A percentile compares a stretch with the other conserved stretches of the same genome.
Evolutionary conservation across 805 yeast genomes (phyloP).

Genomic region (Kazachstania taianensis): DNA sequence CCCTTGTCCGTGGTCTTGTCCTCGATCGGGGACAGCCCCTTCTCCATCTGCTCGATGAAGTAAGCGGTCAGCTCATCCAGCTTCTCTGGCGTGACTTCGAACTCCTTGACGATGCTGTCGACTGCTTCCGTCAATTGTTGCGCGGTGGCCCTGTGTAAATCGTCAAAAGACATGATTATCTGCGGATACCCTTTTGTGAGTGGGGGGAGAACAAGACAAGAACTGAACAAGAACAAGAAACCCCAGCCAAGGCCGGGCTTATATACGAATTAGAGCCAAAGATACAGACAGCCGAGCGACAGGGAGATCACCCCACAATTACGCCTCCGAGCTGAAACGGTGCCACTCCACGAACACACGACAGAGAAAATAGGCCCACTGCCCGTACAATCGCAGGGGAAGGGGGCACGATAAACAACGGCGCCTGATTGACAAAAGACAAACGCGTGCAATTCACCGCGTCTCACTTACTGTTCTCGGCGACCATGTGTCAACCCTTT

Average conservation of each 20-base stretch:
- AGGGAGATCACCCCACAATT: neutral
- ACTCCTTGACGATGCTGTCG: conserved; percentile 20
- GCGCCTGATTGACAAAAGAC: too few species aligned
- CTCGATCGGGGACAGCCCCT: conserved; percentile 36
- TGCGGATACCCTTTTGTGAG: neutral
- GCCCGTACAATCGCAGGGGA: neutral
- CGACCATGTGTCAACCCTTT: too few species aligned
- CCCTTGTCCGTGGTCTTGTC: conserved; percentile 31
- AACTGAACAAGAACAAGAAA: neutral
- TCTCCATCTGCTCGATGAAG: conserved; percentile 51
- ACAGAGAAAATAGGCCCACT: too few species aligned
- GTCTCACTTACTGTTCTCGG: too few species aligned
- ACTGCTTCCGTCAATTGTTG: conserved; percentile 19
- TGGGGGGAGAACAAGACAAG: neutral
- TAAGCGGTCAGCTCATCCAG: conserved; percentile 32
- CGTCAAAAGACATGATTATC: conserved; percentile 27
- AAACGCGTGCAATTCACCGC: too few species aligned
- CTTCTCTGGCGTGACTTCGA: conserved; percentile 19
- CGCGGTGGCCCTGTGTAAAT: conserved; percentile 18
- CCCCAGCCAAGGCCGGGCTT: neutral
- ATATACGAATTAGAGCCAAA: neutral
- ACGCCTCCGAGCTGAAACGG: neutral
- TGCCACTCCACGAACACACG: neutral
- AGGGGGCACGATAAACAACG: neutral
- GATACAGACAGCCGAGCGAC: neutral